Conservation (phyloP, 1,284 basidiomycete species). For the Ceratobasidium sp. region DNA sequence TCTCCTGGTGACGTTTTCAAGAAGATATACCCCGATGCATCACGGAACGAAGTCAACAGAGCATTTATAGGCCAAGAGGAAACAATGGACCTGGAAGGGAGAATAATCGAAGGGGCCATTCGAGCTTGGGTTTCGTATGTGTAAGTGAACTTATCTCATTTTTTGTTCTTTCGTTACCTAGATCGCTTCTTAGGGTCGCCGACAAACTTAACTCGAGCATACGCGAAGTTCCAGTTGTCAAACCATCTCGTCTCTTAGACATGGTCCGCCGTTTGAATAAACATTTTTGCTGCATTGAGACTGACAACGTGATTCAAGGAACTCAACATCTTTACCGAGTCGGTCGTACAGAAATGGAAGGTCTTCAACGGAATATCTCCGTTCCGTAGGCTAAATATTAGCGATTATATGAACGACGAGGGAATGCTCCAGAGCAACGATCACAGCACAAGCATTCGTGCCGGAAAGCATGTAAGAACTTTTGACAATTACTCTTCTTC, state of each 20-base stretch:
- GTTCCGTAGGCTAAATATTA: background rate
- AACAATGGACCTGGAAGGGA: background rate
- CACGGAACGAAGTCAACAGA: background rate
- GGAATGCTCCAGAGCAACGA: constrained; percentile 4
- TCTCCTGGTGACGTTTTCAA: constrained; percentile 24
- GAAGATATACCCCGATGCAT: constrained; percentile 7
- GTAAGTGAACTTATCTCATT: background rate
- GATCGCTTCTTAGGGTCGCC: constrained; percentile 15
- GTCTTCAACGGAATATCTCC: constrained; percentile 13
- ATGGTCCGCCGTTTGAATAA: background rate
- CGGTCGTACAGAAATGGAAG: constrained; percentile 30
- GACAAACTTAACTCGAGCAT: constrained; percentile 20
- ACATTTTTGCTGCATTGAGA: background rate
- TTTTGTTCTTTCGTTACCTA: too few relatives aligned
- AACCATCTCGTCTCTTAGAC: constrained; percentile 17
- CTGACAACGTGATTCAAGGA: background rate
- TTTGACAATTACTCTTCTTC: background rate
- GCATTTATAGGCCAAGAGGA: constrained; percentile 12
- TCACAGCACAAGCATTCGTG: constrained; percentile 23
- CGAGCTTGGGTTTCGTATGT: constrained; percentile 32
- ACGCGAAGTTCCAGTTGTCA: constrained; percentile 15
- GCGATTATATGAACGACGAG: constrained; percentile 3
- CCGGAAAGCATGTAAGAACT: constrained; percentile 8
- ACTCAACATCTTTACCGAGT: constrained; percentile 28
- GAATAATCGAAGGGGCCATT: constrained; percentile 18